Percentiles rank a stretch among this genome's conserved stretches.
phyloP scores from a whole-genome alignment of 306 rosid genomes.

The Cotoneaster glaucophyllus region DNA sequence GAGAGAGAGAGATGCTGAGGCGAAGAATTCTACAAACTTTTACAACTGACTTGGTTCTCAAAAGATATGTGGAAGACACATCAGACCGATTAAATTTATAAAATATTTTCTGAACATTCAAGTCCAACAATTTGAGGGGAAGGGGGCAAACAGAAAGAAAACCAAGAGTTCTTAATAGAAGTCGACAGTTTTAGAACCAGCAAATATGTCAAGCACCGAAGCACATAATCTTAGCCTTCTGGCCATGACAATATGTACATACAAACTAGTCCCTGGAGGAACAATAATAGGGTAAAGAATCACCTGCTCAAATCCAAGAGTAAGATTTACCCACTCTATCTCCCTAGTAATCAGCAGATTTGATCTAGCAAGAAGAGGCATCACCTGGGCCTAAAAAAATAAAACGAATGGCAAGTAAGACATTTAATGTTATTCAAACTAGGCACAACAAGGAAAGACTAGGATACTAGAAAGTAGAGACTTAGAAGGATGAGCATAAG shows the following conservation, averaged over 20 bases:
- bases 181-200: background rate
- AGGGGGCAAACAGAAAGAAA: background rate
- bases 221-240: background rate
- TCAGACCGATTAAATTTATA: background rate
- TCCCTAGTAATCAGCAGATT: constrained; percentile 84
- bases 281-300: constrained; percentile 9
- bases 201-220: background rate
- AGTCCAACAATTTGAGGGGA: background rate
- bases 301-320: constrained; percentile 92
- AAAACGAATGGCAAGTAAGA: constrained; percentile 12
- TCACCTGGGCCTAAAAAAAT: constrained; percentile 55
- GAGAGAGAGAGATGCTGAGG: background rate
- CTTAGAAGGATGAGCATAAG: background rate
- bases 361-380: constrained; percentile 92
- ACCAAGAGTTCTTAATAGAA: background rate
- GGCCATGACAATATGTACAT: background rate
- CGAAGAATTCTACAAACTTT: background rate
- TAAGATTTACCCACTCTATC: constrained; percentile 97
- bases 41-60: no score
- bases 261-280: background rate
- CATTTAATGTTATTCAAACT: constrained; percentile 12
- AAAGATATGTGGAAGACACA: background rate
- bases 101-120: background rate
- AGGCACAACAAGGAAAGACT: background rate
- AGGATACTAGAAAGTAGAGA: background rate